Base-by-base conservation (phyloP, 2,329 filamentous ascomycete species). In the Trichoderma aggressivum region DNA sequence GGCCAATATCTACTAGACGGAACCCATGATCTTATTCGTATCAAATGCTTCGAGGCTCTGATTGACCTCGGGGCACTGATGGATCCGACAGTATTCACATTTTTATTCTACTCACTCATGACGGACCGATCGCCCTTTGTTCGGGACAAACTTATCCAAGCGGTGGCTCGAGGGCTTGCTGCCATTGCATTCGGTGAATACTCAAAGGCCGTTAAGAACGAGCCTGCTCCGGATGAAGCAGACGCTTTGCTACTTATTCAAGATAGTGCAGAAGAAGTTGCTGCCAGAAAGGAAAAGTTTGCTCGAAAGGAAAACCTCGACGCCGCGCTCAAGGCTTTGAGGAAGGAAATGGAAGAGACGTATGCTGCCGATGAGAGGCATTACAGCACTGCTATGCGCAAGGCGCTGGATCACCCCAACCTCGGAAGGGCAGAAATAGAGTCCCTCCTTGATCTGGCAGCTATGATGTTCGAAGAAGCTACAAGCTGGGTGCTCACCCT, bases 81-180 rank as follows among this genome's bases (percentile, higher is more conserved):
- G 74, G 86, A 88, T 68, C 82, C 86, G 2, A 79, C 81, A 1
- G 83, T 91, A 56, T 83, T 90, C 74, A 83, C 82, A 61, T 85
- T 90, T 70, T 81, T 91, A 55, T 81, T 91, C 36, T 85, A 86
- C 28, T 83, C 86, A 18, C 81, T 91, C 68, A 88, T 87, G 72
- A 90, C 87, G 2, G 89, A 91, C 77, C 82, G 84, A 26, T 92
- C 90, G 1, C 89, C 90, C 0, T 91, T 85, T 75, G 86, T 91
- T 7, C 87, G 90, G 53, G 84, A 85, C 71, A 85, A 83, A 71
- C 84, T 91, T 16, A 89, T 90, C 74, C 86, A 88, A 73, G 82
- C 86, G 8, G 85, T 91, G 72, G 86, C 85, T 56, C 82, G 84
- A 26, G 90, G 89, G 5, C 81, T 92, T 53, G 90, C 89, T 5